These are phyloP conservation scores for Suhomyces coccinellae DNA, from an alignment of 1,139 yeast species.

Conservation along the genomic window DNA sequence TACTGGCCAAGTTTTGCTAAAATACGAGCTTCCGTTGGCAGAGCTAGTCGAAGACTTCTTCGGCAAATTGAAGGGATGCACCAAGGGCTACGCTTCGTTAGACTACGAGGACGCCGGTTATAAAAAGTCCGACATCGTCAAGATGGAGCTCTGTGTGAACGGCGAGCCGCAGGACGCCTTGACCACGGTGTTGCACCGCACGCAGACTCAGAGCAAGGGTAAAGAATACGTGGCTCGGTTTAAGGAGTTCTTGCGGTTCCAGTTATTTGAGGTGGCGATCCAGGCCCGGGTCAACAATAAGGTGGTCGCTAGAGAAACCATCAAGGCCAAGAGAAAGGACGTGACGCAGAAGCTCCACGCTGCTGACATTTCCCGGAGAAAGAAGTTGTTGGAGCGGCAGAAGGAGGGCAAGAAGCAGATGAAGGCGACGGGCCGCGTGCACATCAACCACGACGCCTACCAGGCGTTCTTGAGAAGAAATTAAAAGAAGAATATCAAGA, in stretches of 20 bases:
- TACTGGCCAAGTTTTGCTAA: constrained; percentile 79
- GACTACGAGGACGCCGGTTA: constrained; percentile 96
- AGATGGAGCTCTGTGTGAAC: constrained; percentile 85
- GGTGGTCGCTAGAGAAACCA: constrained; percentile 87
- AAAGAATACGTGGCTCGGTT: constrained; percentile 80
- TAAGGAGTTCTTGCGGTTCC: constrained; percentile 75
- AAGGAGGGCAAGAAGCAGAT: constrained; percentile 90
- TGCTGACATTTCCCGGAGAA: constrained; percentile 85
- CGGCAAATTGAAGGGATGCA: constrained; percentile 85
- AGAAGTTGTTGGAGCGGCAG: constrained; percentile 83
- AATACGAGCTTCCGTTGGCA: constrained; percentile 80
- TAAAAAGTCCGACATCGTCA: constrained; percentile 74
- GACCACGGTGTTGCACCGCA: constrained; percentile 83
- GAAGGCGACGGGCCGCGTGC: constrained; percentile 77
- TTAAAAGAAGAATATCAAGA: neutral
- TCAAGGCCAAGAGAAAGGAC: constrained; percentile 90
- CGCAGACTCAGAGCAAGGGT: constrained; percentile 73
- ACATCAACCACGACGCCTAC: constrained; percentile 80
- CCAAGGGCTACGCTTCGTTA: constrained; percentile 90
- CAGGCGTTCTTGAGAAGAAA: constrained; percentile 59
- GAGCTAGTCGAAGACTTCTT: constrained; percentile 93
- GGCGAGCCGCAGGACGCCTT: constrained; percentile 91
- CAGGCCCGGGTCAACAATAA: constrained; percentile 87
- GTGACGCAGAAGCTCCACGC: constrained; percentile 92
- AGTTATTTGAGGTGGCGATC: constrained; percentile 87